A percentile compares a stretch with the other conserved stretches of the same genome.
These are phyloP conservation scores for Gossypium laxum DNA, from an alignment of 441 rosid species.

Conservation along the genomic window DNA sequence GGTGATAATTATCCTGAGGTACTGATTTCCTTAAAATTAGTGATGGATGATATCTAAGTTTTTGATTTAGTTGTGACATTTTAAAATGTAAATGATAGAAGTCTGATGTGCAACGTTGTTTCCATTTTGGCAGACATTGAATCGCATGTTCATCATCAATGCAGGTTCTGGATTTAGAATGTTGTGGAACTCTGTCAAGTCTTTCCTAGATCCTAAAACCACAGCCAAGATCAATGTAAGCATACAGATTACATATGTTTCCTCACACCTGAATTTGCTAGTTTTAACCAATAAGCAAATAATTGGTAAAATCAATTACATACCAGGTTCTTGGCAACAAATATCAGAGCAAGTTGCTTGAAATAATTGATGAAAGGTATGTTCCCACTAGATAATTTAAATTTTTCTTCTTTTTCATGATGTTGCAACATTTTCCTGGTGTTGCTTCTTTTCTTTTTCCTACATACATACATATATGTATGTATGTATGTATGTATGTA, in stretches of 20 bases:
- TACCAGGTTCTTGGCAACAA: conserved; percentile 76
- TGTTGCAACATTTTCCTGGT: not conserved
- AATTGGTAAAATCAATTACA: conserved; percentile 6
- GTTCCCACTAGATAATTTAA: not conserved
- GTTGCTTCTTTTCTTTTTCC: not conserved
- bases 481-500: too few species aligned
- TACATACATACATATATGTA: not conserved
- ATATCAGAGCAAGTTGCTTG: conserved; percentile 77
- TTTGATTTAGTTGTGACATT: not conserved
- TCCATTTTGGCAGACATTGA: conserved; percentile 50
- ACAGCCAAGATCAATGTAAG: conserved; percentile 80
- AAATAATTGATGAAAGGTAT: conserved; percentile 67
- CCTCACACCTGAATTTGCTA: not conserved
- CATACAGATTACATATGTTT: not conserved
- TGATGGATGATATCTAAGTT: not conserved
- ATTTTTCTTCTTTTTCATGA: not conserved
- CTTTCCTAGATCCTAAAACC: conserved; percentile 87
- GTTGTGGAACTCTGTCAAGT: conserved; percentile 78
- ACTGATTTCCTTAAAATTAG: conserved; percentile 9
- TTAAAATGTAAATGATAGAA: not conserved
- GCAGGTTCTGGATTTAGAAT: conserved; percentile 92
- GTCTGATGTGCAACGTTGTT: conserved; percentile 3
- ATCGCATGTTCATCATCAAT: conserved; percentile 84
- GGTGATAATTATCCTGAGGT: conserved; percentile 93
- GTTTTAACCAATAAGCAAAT: conserved; percentile 8